These are phyloP conservation scores for Annulohypoxylon stygium DNA, from an alignment of 495 filamentous ascomycete species.

Conservation along the genomic window DNA sequence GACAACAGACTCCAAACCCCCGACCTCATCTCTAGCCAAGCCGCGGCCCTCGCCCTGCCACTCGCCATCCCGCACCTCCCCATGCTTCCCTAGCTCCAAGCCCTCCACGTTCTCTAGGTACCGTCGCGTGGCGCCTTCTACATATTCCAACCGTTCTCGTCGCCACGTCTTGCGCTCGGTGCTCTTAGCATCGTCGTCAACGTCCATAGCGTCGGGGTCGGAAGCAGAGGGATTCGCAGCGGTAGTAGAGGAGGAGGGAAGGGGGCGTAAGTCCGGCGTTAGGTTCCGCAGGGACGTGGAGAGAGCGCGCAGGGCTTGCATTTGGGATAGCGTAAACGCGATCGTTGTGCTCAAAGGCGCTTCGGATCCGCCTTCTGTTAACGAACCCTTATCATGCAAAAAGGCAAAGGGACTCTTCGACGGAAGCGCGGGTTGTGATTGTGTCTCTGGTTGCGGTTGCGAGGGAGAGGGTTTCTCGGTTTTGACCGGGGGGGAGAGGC, in stretches of 20 bases:
- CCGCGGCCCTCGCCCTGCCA: slow-evolving; percentile 62
- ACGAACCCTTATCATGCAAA: slow-evolving; percentile 59
- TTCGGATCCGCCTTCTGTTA: slow-evolving; percentile 57
- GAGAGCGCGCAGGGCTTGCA: slow-evolving; percentile 79
- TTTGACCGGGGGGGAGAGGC: slow-evolving; percentile 47
- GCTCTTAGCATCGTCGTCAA: slow-evolving; percentile 40
- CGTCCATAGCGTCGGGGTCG: slow-evolving; percentile 13
- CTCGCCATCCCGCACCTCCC: slow-evolving; percentile 70
- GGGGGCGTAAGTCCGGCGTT: slow-evolving; percentile 64
- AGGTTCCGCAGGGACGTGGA: slow-evolving; percentile 73
- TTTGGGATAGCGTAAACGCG: slow-evolving; percentile 82
- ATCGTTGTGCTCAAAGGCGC: slow-evolving; percentile 78
- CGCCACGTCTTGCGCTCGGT: slow-evolving; percentile 58
- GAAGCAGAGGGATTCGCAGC: not conserved
- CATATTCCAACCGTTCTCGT: slow-evolving; percentile 77
- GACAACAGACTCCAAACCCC: slow-evolving; percentile 64
- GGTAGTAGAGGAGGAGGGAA: not conserved
- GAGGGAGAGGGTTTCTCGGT: slow-evolving; percentile 44
- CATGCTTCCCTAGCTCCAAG: slow-evolving; percentile 66
- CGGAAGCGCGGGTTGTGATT: slow-evolving; percentile 54
- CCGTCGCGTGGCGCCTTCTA: slow-evolving; percentile 74
- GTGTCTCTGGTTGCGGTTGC: slow-evolving; percentile 21
- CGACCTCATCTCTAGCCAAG: slow-evolving; percentile 63
- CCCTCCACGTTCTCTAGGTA: slow-evolving; percentile 69
- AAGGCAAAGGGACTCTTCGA: slow-evolving; percentile 65